These are phyloP conservation scores for Russula dissimulans DNA, from an alignment of 768 basidiomycete species.

Conservation along the genomic window DNA sequence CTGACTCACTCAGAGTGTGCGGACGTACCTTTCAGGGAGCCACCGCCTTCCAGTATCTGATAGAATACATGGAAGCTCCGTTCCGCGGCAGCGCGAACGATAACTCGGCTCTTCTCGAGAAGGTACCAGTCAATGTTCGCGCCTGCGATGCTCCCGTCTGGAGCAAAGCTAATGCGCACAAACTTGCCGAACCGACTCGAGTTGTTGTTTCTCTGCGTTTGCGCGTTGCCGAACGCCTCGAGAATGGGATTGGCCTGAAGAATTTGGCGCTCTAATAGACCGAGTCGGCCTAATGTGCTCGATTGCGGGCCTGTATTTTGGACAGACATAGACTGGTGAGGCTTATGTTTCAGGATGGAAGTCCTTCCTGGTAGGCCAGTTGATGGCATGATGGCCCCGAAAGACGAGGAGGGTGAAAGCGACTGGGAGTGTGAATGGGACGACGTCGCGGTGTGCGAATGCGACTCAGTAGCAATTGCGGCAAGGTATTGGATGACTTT, in stretches of 20 bases:
- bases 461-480: conserved; percentile 82
- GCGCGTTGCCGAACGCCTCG: conserved; percentile 97
- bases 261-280: conserved; percentile 90
- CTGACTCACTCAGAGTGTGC: conserved; percentile 7
- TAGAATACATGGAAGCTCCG: conserved; percentile 97
- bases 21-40: conserved; percentile 54
- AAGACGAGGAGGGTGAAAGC: conserved; percentile 40
- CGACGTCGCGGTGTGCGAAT: conserved; percentile 38
- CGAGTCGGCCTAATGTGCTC: conserved; percentile 65
- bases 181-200: conserved; percentile 99
- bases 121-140: conserved; percentile 99
- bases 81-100: conserved; percentile 79
- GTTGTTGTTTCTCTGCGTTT: conserved; percentile 97
- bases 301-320: conserved; percentile 36
- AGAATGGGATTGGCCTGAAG: conserved; percentile 95
- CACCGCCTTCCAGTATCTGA: conserved; percentile 76
- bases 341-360: conserved; percentile 36
- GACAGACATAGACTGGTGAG: conserved; percentile 42
- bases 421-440: conserved; percentile 65
- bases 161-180: conserved; percentile 88
- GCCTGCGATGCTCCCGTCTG: conserved; percentile 90
- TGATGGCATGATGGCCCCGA: conserved; percentile 46
- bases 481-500: conserved; percentile 99
- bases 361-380: conserved; percentile 61
- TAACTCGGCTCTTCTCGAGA: conserved; percentile 93